Conservation (phyloP, 2,329 filamentous ascomycete genomes). For the Xylariaceae sp. region DNA sequence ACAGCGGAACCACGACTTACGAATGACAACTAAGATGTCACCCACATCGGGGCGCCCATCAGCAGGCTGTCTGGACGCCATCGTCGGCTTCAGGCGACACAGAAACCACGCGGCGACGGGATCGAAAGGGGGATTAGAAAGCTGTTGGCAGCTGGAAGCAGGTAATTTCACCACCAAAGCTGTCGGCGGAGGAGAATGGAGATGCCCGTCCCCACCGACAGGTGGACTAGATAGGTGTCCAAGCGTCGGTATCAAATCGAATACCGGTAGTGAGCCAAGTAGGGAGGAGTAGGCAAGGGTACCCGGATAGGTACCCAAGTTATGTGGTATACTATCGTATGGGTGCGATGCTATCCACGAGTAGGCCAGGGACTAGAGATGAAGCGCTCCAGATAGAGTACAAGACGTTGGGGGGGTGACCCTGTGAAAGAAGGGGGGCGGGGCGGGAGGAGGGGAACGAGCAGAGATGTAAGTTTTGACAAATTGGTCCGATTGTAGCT, state of each 20-base stretch:
- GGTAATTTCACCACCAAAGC: not conserved
- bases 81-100: conserved; percentile 25
- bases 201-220: conserved; percentile 4
- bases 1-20: conserved; percentile 45
- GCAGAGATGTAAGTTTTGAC: not conserved
- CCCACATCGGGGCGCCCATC: conserved; percentile 54
- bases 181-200: conserved; percentile 2
- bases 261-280: not conserved
- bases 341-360: not conserved
- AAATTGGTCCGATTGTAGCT: not conserved
- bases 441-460: not conserved
- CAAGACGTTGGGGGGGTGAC: not conserved
- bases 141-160: conserved; percentile 2
- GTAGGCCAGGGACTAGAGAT: not conserved
- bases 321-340: not conserved
- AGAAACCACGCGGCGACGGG: conserved; percentile 2
- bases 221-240: conserved; percentile 5
- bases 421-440: no score
- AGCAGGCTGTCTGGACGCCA: conserved; percentile 41
- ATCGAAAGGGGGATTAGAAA: conserved; percentile 1
- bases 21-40: conserved; percentile 65
- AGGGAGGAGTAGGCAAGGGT: not conserved
- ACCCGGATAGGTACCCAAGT: not conserved
- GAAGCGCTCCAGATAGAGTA: not conserved
- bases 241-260: not conserved